Evolutionary conservation across 345 rosid species (phyloP), one percentile per base, ranked within the genome.

Genomic region (Microcos paniculata): DNA sequence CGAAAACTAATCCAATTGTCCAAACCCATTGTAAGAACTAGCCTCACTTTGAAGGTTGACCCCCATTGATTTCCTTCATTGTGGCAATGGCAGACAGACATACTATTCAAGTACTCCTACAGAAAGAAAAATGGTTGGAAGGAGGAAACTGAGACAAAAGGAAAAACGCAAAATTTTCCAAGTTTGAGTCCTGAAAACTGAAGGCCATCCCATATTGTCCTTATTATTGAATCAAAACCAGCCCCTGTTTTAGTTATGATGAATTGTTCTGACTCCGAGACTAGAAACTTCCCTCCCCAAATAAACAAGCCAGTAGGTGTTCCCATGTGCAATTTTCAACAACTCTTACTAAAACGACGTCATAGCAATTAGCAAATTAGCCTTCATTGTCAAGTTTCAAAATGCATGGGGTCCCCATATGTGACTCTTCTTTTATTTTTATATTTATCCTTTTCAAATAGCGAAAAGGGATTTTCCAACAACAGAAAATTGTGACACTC

Each of bases 371-470:
- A 10, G 15, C 11, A 13, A 19, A 4, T 2, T n/a, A n/a, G 4
- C 21, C 43, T 49, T 51, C 30, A 70, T 33, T 43, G 48, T 23
- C 62, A 66, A 48, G 73, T 62, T 62, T 69, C 75, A 45, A 28
- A 68, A 5, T 30, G 51, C 51, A 11, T 56, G 53, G 45, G 43
- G 77, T 33, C 56, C 23, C 43, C 16, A 67, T 43, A 35, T 26
- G 72, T 15, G 45, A 38, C 65, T n/a, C 62, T 18, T 8, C 28
- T 30, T 5, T 42, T 43, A 0, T 4, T 4, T 9, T 65, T 64
- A 1, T 3, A 10, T 26, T 40, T 12, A 12, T 23, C 19, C 30
- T 65, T 56, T 43, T 43, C 53, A 42, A 42, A 65, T 31, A 24
- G 16, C 5, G 23, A 65, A 65, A 65, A 5, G 70, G 70, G 9